phyloP scores from a whole-genome alignment of 1,139 yeast genomes.

The Eremothecium coryli region DNA sequence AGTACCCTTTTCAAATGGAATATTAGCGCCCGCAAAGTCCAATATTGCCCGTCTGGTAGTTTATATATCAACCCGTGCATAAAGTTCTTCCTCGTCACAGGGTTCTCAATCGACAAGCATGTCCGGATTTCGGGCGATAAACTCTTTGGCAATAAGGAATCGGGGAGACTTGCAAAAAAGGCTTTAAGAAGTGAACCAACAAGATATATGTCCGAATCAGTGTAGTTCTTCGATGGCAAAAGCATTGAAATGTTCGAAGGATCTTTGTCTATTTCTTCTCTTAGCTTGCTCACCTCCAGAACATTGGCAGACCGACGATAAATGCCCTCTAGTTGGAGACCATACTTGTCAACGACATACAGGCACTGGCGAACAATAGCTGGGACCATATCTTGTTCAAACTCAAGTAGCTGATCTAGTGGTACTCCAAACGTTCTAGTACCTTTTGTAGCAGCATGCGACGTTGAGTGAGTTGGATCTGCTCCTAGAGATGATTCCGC shows the following conservation, averaged over 20 bases:
- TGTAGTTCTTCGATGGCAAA: conserved; percentile 40
- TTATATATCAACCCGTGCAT: conserved; percentile 82
- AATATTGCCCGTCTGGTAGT: conserved; percentile 89
- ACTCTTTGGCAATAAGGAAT: conserved; percentile 53
- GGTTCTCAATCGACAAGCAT: conserved; percentile 62
- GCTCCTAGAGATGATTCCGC: conserved; percentile 27
- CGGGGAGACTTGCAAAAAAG: conserved; percentile 62
- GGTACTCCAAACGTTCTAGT: conserved; percentile 76
- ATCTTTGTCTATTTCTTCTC: conserved; percentile 65
- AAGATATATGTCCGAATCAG: conserved; percentile 66
- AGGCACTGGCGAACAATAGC: conserved; percentile 85
- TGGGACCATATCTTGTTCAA: conserved; percentile 88
- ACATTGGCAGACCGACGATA: conserved; percentile 80
- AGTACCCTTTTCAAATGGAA: conserved; percentile 78
- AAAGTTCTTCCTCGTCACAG: conserved; percentile 52
- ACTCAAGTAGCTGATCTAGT: conserved; percentile 62
- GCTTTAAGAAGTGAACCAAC: conserved; percentile 64
- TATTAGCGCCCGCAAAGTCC: conserved; percentile 73
- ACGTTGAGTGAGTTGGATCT: conserved; percentile 29
- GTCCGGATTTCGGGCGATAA: conserved; percentile 54
- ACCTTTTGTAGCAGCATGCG: conserved; percentile 32
- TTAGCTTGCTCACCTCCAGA: conserved; percentile 61
- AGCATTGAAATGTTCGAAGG: conserved; percentile 57
- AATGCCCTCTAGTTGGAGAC: conserved; percentile 78
- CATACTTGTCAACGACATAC: conserved; percentile 73